Conservation (phyloP, 164 flowering plant genomes). For the Aristolochia contorta region DNA sequence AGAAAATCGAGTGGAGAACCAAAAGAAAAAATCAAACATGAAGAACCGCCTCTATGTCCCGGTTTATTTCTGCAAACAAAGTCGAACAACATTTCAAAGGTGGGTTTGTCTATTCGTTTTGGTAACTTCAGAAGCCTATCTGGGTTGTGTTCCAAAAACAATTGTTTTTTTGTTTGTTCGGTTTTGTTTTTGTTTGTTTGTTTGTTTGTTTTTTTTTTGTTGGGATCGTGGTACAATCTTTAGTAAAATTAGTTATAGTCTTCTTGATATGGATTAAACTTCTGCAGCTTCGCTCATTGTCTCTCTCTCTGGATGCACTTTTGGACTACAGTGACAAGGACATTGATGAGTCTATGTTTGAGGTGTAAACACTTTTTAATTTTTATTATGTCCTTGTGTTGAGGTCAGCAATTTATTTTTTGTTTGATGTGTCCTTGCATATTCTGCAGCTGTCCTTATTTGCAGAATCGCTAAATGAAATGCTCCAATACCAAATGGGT, state of each 20-base stretch:
- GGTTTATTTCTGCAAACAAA: slow-evolving; percentile 74
- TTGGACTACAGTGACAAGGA: slow-evolving; percentile 84
- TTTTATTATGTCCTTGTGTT: background rate
- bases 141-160: too few species aligned
- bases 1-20: slow-evolving; percentile 36
- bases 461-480: slow-evolving; percentile 85
- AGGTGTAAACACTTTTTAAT: slow-evolving; percentile 34
- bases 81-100: slow-evolving; percentile 57
- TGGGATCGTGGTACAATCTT: too few species aligned
- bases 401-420: background rate
- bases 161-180: too few species aligned
- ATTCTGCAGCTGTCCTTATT: slow-evolving; percentile 70
- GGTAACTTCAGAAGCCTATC: too few species aligned
- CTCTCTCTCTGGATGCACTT: slow-evolving; percentile 93
- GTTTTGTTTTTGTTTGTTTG: too few species aligned
- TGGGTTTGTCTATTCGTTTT: slow-evolving; percentile 22
- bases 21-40: slow-evolving; percentile 54
- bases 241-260: too few species aligned
- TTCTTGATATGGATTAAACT: background rate
- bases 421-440: background rate
- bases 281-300: slow-evolving; percentile 61
- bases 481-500: slow-evolving; percentile 97
- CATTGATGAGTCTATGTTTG: slow-evolving; percentile 86
- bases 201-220: too few species aligned
- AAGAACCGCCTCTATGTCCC: slow-evolving; percentile 77